Evolutionary conservation across 2,329 filamentous ascomycete genomes (phyloP).

Genomic region (Monosporascus sp.): DNA sequence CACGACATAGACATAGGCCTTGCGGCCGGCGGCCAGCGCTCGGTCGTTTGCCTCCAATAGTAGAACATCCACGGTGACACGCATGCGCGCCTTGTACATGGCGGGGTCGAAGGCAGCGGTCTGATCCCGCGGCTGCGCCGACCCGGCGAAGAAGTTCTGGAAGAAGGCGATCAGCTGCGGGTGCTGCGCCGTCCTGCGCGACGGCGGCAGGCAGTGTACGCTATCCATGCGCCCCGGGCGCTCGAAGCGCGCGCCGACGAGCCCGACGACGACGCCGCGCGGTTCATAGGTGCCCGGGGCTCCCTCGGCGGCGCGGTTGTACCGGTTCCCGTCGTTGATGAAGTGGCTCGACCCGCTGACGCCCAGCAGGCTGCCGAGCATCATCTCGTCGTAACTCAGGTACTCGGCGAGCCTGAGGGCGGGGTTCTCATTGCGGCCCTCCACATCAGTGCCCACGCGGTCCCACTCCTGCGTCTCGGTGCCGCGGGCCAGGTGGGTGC

Average conservation of each 20-base stretch:
- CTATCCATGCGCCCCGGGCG: slow-evolving; percentile 24
- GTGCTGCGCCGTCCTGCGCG: slow-evolving; percentile 8
- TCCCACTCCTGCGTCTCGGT: slow-evolving; percentile 19
- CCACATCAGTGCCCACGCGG: slow-evolving; percentile 18
- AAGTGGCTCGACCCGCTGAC: slow-evolving; percentile 26
- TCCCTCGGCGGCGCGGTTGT: slow-evolving; percentile 11
- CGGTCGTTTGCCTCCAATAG: slow-evolving; percentile 24
- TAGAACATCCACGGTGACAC: slow-evolving; percentile 20
- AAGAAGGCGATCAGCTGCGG: slow-evolving; percentile 16
- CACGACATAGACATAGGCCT: slow-evolving; percentile 27
- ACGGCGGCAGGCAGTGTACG: slow-evolving; percentile 6
- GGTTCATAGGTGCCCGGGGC: slow-evolving; percentile 15
- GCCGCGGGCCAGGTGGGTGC: not conserved
- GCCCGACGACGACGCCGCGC: slow-evolving; percentile 25
- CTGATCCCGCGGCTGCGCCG: not conserved
- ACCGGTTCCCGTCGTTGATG: slow-evolving; percentile 24
- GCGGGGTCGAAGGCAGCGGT: slow-evolving; percentile 14
- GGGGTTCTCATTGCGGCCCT: slow-evolving; percentile 9
- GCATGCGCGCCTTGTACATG: slow-evolving; percentile 23
- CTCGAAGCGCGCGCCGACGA: slow-evolving; percentile 29
- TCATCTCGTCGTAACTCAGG: slow-evolving; percentile 30
- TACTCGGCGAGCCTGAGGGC: slow-evolving; percentile 15
- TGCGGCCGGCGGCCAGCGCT: slow-evolving; percentile 11
- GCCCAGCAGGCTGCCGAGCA: slow-evolving; percentile 26
- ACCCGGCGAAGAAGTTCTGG: slow-evolving; percentile 16